These are phyloP conservation scores for Cornus suecica DNA, from an alignment of 148 eudicot genomes.

Conservation along the genomic window DNA sequence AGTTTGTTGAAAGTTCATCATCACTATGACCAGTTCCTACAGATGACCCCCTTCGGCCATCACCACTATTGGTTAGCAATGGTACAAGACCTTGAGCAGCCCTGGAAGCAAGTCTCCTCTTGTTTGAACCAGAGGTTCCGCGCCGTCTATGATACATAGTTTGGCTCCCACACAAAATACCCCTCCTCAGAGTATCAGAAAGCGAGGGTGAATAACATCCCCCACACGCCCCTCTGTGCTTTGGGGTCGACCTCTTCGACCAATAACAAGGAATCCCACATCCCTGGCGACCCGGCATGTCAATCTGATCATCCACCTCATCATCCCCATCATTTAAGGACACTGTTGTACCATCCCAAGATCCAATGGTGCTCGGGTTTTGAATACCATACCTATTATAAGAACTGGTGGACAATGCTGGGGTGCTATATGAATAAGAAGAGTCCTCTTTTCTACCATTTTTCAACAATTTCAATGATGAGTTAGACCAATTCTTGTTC, in stretches of 20 bases:
- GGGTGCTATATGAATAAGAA: constrained; percentile 73
- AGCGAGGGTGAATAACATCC: constrained; percentile 86
- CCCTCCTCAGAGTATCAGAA: constrained; percentile 78
- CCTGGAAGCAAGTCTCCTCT: constrained; percentile 47
- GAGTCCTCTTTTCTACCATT: constrained; percentile 70
- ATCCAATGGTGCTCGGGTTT: constrained; percentile 70
- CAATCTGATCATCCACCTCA: constrained; percentile 58
- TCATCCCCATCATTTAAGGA: constrained; percentile 68
- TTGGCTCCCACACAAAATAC: constrained; percentile 69
- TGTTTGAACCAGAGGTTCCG: constrained; percentile 41
- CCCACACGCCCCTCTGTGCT: constrained; percentile 54
- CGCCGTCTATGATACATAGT: constrained; percentile 33
- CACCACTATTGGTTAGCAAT: constrained; percentile 57
- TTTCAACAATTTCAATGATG: constrained; percentile 43
- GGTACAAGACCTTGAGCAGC: constrained; percentile 63
- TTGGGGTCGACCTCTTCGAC: constrained; percentile 77
- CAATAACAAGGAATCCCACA: constrained; percentile 96
- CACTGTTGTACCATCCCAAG: constrained; percentile 79
- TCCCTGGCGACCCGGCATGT: constrained; percentile 76
- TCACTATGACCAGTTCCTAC: constrained; percentile 60
- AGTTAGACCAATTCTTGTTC: constrained; percentile 34
- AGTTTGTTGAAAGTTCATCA: constrained; percentile 74
- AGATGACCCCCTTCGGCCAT: constrained; percentile 58
- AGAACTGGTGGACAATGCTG: constrained; percentile 87
- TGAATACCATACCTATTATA: constrained; percentile 52